Conservation (phyloP, 441 rosid species). For the Raphanus hybrid region DNA sequence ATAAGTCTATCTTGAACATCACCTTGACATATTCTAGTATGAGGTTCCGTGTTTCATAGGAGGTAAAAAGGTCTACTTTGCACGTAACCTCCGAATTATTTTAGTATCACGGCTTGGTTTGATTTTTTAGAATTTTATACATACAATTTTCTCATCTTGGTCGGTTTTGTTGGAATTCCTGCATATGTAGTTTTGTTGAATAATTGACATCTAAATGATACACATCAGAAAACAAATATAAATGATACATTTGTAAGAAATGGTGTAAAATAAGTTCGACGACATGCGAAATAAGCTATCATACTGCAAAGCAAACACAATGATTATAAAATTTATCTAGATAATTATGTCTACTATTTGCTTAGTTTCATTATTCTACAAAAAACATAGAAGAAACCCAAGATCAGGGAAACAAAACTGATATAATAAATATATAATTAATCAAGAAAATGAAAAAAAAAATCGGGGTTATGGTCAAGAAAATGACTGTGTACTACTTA, state of each 20-base stretch:
- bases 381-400: neutral
- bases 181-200: constrained; percentile 35
- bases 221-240: constrained; percentile 1
- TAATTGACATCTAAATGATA: constrained; percentile 3
- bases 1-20: constrained; percentile 31
- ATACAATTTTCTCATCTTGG: constrained; percentile 34
- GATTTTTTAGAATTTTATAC: constrained; percentile 13
- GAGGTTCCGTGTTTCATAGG: constrained; percentile 10
- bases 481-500: constrained; percentile 31
- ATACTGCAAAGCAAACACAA: neutral
- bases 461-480: constrained; percentile 27
- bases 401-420: too few relatives aligned
- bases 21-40: constrained; percentile 31
- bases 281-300: neutral
- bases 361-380: neutral
- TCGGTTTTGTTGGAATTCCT: constrained; percentile 33
- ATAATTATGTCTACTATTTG: neutral
- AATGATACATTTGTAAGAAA: neutral
- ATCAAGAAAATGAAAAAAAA: neutral
- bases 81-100: constrained; percentile 24
- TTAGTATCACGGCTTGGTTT: constrained; percentile 35
- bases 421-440: neutral
- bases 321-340: neutral
- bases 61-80: constrained; percentile 34
- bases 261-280: constrained; percentile 15